These are phyloP conservation scores for Asterochloris sp. DNA, from an alignment of 139 green algal genomes.

Conservation along the genomic window DNA sequence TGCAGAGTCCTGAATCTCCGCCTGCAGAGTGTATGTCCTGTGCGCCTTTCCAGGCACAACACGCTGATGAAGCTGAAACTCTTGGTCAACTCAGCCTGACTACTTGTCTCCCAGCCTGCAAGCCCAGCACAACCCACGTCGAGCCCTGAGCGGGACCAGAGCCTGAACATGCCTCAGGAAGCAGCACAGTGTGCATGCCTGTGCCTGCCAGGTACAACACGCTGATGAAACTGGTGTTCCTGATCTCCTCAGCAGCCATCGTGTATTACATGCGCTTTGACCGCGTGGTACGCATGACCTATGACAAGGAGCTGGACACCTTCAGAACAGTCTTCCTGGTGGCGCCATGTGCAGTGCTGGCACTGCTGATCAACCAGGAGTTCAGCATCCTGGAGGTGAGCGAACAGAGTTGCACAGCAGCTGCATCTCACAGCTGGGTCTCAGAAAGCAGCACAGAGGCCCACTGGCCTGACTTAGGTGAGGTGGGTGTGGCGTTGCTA, in stretches of 20 bases:
- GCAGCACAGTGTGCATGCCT: background rate
- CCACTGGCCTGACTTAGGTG: no score
- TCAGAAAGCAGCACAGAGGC: no score
- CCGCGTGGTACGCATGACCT: conserved; percentile 84
- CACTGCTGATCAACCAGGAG: conserved; percentile 73
- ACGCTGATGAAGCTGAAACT: no score
- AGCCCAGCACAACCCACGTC: background rate
- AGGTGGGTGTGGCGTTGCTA: no score
- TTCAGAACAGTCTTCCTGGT: conserved; percentile 89
- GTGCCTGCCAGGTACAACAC: conserved; percentile 90
- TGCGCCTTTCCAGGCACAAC: no score
- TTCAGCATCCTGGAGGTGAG: conserved; percentile 77
- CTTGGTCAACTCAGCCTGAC: no score
- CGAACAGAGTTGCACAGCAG: background rate
- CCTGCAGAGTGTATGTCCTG: no score
- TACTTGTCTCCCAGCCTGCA: background rate
- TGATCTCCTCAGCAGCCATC: conserved; percentile 77
- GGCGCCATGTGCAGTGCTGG: conserved; percentile 70
- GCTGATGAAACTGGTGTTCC: conserved; percentile 97
- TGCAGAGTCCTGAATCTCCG: no score
- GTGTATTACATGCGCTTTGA: conserved; percentile 93
- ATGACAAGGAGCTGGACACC: conserved; percentile 96
- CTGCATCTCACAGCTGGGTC: no score
- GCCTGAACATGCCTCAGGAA: background rate
- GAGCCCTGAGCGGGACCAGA: background rate